Evolutionary conservation across 768 basidiomycete genomes (phyloP).

Genomic region (Mycena floridula): DNA sequence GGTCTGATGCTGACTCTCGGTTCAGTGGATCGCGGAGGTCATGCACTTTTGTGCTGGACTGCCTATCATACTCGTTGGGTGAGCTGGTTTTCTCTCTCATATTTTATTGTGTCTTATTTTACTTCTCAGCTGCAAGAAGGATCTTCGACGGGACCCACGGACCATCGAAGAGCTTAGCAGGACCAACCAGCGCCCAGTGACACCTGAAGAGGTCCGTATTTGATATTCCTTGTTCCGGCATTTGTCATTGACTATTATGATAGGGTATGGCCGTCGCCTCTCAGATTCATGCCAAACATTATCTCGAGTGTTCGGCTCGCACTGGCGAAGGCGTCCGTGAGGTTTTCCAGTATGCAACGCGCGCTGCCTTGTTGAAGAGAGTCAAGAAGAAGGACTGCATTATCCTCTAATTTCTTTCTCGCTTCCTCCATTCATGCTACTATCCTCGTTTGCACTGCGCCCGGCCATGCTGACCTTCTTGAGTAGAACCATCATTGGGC

Average conservation of each 20-base stretch:
- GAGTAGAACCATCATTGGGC: too few species aligned
- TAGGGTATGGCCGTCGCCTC: constrained; percentile 92
- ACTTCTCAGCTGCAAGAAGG: too few species aligned
- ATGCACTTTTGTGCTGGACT: constrained; percentile 95
- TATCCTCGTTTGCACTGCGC: too few species aligned
- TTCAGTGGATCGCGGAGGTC: constrained; percentile 97
- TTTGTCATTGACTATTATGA: neutral
- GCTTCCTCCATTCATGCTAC: too few species aligned
- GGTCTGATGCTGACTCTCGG: neutral
- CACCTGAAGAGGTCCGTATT: constrained; percentile 75
- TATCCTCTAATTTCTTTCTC: too few species aligned
- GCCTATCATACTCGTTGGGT: constrained; percentile 95
- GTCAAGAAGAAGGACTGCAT: neutral
- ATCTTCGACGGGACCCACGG: constrained; percentile 87
- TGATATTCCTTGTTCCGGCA: constrained; percentile 1
- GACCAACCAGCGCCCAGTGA: constrained; percentile 92
- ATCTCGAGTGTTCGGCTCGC: constrained; percentile 96
- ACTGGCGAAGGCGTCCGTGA: constrained; percentile 96
- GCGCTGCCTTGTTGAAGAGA: constrained; percentile 60
- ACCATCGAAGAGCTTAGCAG: constrained; percentile 92
- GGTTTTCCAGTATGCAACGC: constrained; percentile 97
- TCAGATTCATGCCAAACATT: constrained; percentile 96
- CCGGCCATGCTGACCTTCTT: too few species aligned
- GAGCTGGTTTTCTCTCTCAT: too few species aligned
- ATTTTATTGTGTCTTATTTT: too few species aligned